Conservation (phyloP, 257 asterid species). For the Asclepias syriaca region DNA sequence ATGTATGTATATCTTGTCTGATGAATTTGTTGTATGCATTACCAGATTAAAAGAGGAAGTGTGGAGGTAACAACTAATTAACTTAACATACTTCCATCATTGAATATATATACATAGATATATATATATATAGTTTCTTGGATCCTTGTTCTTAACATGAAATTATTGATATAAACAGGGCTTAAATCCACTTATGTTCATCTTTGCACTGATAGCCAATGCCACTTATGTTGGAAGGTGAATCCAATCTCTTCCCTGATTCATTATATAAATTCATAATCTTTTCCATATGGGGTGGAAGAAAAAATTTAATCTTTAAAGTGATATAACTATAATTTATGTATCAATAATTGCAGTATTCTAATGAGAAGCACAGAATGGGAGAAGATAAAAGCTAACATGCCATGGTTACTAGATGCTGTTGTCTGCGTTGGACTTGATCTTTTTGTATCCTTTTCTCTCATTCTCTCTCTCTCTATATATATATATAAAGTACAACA, state of each 20-base stretch:
- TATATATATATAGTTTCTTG: not conserved
- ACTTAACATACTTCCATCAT: not conserved
- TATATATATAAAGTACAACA: not conserved
- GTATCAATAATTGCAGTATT: constrained; percentile 33
- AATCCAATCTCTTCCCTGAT: not conserved
- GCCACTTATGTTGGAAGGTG: constrained; percentile 81
- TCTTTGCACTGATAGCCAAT: constrained; percentile 76
- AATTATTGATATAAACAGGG: constrained; percentile 35
- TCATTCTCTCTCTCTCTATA: not conserved
- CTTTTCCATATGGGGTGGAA: too few relatives aligned
- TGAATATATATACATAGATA: not conserved
- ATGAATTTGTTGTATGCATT: not conserved
- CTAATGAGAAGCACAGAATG: constrained; percentile 41
- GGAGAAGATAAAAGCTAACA: constrained; percentile 40
- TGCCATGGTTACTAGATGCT: constrained; percentile 67
- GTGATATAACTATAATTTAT: too few relatives aligned
- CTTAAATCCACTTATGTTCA: constrained; percentile 81
- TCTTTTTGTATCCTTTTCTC: constrained; percentile 45
- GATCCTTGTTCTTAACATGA: not conserved
- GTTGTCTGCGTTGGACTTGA: constrained; percentile 51
- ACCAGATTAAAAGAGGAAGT: constrained; percentile 74
- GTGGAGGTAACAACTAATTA: constrained; percentile 57
- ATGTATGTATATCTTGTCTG: not conserved
- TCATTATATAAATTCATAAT: too few relatives aligned
- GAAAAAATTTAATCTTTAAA: too few relatives aligned